phyloP scores from a whole-genome alignment of 164 flowering plant species.

The Piper longum region DNA sequence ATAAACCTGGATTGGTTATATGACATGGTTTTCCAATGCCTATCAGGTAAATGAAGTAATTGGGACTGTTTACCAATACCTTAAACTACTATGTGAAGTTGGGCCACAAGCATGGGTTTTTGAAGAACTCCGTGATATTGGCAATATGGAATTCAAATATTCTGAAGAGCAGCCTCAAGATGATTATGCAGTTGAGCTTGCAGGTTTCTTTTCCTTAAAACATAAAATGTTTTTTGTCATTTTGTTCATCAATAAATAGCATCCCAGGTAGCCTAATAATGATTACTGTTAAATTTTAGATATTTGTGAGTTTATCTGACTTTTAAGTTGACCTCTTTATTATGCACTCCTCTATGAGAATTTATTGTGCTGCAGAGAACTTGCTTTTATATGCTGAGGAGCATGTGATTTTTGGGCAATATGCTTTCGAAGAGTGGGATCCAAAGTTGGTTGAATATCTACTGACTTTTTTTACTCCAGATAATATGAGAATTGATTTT shows the following conservation, averaged over 20 bases:
- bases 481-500: constrained; percentile 86
- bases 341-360: neutral
- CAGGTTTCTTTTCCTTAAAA: constrained; percentile 41
- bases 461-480: constrained; percentile 62
- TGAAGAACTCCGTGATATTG: constrained; percentile 91
- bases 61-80: constrained; percentile 76
- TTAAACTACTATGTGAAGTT: constrained; percentile 52
- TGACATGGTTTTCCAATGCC: neutral
- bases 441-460: constrained; percentile 38
- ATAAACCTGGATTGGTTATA: neutral
- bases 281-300: neutral
- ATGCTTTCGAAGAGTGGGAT: constrained; percentile 76
- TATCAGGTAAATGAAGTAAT: constrained; percentile 69
- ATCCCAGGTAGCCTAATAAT: neutral
- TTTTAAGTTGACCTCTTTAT: neutral
- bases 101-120: constrained; percentile 84
- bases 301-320: neutral
- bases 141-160: constrained; percentile 82
- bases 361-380: constrained; percentile 39
- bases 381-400: constrained; percentile 63
- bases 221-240: neutral
- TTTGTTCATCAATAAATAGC: neutral
- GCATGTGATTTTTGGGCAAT: constrained; percentile 83
- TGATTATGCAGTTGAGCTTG: constrained; percentile 95
- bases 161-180: constrained; percentile 93